Base-by-base conservation (phyloP, 140 eudicot species). In the Flaveria floridana region DNA sequence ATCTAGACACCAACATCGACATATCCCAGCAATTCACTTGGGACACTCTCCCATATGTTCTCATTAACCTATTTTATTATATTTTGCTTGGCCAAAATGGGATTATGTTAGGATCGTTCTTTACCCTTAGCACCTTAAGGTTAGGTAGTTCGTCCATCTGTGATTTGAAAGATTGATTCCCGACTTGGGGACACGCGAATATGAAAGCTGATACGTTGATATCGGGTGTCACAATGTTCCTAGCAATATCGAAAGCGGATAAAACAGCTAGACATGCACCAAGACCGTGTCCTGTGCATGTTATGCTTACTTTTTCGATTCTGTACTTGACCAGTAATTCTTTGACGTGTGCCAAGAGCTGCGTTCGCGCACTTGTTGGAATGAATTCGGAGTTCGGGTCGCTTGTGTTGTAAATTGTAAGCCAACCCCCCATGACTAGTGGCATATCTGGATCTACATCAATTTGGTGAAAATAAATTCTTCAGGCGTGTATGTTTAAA, bases 71-170 rank as follows among this genome's bases (percentile, higher is more conserved):
- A 57, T 74, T 69, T 63, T 11, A 70, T 3, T 21, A 21, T 59
- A 80, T 15, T 51, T 75, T 80, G 66, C 80, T 75, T 10, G 84
- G 84, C 84, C 84, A 80, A 37, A 30, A 30, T 2, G 84, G 84
- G 52, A 80, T 18, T 1, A 69, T 2, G 30, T 80, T 81, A 0
- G 53, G 52, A 1, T n/a, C 20, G 8, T 80, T 69, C 25, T 61
- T 80, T 52, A 75, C 72, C n/a, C 77, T 57, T 0, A 80, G 14
- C 13, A 80, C 20, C 50, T 80, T 80, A 51, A 80, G 80, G 37
- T 80, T 74, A 12, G 51, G 58, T 11, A 80, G 51, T 74, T 80
- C 37, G 10, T 74, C 73, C 13, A 61, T 51, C 44, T 34, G 34
- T 37, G 7, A 0, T 68, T 48, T 80, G 10, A 80, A 74, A n/a